Evolutionary conservation across 2,329 filamentous ascomycete species (phyloP).

Genomic region (Ophiosphaerella herpotricha): DNA sequence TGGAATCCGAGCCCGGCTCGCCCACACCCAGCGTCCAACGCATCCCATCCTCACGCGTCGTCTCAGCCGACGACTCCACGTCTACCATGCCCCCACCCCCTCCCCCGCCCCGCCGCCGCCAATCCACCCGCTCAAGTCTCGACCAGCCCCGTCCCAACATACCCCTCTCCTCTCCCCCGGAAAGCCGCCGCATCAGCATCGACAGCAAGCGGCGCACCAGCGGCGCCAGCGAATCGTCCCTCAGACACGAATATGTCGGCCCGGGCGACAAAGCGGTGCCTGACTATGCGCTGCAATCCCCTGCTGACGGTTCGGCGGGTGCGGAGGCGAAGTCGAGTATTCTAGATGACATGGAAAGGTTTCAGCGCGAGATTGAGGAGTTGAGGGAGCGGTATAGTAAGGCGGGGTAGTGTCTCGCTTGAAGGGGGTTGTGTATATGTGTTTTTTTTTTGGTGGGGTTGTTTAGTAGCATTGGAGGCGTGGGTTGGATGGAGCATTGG

Average conservation of each 20-base stretch:
- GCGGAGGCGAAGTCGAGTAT: constrained; percentile 27
- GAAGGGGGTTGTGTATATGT: not conserved
- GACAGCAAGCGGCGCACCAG: constrained; percentile 41
- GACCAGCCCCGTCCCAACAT: constrained; percentile 34
- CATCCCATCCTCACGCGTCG: constrained; percentile 31
- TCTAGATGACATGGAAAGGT: constrained; percentile 46
- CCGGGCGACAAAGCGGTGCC: constrained; percentile 16
- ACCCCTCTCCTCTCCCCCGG: constrained; percentile 26
- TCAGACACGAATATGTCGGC: constrained; percentile 30
- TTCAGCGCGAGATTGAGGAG: constrained; percentile 47
- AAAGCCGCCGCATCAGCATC: constrained; percentile 31
- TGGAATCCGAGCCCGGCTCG: constrained; percentile 30
- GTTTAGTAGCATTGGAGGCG: not conserved
- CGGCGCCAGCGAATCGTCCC: constrained; percentile 38
- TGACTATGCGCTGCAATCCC: constrained; percentile 34
- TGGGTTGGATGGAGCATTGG: not conserved
- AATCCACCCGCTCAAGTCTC: constrained; percentile 38
- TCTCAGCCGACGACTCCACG: constrained; percentile 31
- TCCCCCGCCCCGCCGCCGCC: constrained; percentile 39
- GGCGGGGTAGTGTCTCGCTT: constrained; percentile 9
- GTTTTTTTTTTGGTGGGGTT: not conserved
- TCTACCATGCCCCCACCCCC: constrained; percentile 34
- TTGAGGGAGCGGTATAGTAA: constrained; percentile 36
- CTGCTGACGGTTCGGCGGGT: constrained; percentile 26
- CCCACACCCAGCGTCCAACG: constrained; percentile 24